Evolutionary conservation across 306 rosid species (phyloP).

Genomic region (Rosa rugosa): DNA sequence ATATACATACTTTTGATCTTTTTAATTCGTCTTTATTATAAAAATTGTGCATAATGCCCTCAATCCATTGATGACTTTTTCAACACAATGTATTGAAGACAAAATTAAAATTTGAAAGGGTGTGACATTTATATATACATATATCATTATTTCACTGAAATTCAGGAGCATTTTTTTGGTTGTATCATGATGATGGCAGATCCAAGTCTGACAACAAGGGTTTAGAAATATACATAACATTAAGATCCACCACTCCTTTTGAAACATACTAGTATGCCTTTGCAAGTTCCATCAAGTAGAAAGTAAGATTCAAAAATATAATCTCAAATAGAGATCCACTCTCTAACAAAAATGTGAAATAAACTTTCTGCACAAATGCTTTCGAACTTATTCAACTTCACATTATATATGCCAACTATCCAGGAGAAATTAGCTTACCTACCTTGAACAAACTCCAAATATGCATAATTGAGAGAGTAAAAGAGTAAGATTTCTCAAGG

Average conservation of each 20-base stretch:
- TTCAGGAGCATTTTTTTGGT: not conserved
- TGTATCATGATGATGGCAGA: not conserved
- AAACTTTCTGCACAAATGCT: not conserved
- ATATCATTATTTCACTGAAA: not conserved
- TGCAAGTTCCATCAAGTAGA: not conserved
- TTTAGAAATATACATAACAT: not conserved
- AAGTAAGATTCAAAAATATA: not conserved
- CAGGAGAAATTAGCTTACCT: constrained; percentile 17
- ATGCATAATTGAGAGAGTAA: constrained; percentile 72
- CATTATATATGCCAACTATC: not conserved
- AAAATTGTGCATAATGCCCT: not conserved
- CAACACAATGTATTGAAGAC: not conserved
- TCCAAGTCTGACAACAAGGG: not conserved
- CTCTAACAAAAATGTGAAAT: not conserved
- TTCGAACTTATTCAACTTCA: not conserved
- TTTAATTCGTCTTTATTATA: no score
- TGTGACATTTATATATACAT: not conserved
- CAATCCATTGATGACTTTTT: not conserved
- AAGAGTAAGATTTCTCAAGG: constrained; percentile 82
- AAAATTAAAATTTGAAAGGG: not conserved
- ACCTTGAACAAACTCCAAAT: constrained; percentile 91
- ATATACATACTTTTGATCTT: not conserved
- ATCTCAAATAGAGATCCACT: not conserved
- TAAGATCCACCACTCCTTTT: not conserved
- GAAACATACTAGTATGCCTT: not conserved